phyloP scores from a whole-genome alignment of 192 early-diverging fungal genomes.

The Mortierella hygrophila region DNA sequence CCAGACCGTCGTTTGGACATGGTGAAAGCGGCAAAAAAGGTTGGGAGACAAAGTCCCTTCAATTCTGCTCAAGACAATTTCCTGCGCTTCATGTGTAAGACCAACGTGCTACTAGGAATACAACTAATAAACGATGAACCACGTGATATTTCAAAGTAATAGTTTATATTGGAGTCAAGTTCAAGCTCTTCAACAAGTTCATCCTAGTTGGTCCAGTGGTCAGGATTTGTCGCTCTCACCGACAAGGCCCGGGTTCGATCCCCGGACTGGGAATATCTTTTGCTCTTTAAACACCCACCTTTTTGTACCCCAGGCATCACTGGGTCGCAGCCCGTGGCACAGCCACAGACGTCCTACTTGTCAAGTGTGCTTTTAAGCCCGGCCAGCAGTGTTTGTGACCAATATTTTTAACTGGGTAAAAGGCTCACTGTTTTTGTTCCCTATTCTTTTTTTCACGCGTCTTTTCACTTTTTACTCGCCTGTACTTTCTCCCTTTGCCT shows the following conservation, averaged over 20 bases:
- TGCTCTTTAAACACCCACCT: neutral
- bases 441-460: too few relatives aligned
- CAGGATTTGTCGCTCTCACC: slow-evolving; percentile 60
- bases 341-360: too few relatives aligned
- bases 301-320: neutral
- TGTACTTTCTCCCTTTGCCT: too few relatives aligned
- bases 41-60: neutral
- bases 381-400: too few relatives aligned
- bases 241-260: slow-evolving; percentile 60
- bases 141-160: neutral
- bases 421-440: too few relatives aligned
- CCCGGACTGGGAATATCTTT: slow-evolving; percentile 54
- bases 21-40: neutral
- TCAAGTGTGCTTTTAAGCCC: too few relatives aligned
- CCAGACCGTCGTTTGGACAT: slow-evolving; percentile 20
- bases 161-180: neutral
- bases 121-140: neutral
- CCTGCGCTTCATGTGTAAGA: neutral
- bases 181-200: neutral
- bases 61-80: neutral
- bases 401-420: too few relatives aligned
- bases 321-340: too few relatives aligned
- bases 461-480: too few relatives aligned
- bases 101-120: neutral
- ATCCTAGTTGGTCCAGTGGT: slow-evolving; percentile 56